phyloP scores from a whole-genome alignment of 257 asterid species.

The Lavandula angustifolia region DNA sequence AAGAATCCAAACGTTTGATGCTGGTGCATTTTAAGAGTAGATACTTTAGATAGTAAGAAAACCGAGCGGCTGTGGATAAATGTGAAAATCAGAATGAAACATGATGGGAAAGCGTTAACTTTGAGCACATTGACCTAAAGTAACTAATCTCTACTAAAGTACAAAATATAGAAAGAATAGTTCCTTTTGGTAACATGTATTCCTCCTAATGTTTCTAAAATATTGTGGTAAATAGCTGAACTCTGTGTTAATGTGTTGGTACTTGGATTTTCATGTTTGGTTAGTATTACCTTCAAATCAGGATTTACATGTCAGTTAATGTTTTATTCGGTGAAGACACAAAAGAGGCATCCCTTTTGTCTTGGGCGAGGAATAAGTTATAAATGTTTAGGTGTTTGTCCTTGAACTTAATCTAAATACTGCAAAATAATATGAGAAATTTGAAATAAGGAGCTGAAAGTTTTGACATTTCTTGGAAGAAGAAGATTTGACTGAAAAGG shows the following conservation, averaged over 20 bases:
- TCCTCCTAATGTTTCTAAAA: too few relatives aligned
- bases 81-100: conserved; percentile 12
- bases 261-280: too few relatives aligned
- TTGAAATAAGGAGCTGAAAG: background rate
- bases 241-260: too few relatives aligned
- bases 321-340: background rate
- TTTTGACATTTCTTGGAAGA: background rate
- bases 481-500: background rate
- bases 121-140: too few relatives aligned
- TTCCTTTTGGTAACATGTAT: too few relatives aligned
- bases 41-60: background rate
- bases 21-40: background rate
- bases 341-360: background rate
- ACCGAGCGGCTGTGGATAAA: background rate
- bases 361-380: background rate
- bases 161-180: too few relatives aligned
- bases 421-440: background rate
- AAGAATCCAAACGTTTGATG: conserved; percentile 3
- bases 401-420: background rate
- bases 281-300: too few relatives aligned
- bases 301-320: background rate
- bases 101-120: background rate
- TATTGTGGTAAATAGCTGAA: too few relatives aligned
- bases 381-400: background rate
- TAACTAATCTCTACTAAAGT: too few relatives aligned